Percentiles rank a stretch among this genome's conserved stretches.
Evolutionary conservation across 2,329 filamentous ascomycete genomes (phyloP).

Genomic region (Phaeosphaeriaceae sp.): DNA sequence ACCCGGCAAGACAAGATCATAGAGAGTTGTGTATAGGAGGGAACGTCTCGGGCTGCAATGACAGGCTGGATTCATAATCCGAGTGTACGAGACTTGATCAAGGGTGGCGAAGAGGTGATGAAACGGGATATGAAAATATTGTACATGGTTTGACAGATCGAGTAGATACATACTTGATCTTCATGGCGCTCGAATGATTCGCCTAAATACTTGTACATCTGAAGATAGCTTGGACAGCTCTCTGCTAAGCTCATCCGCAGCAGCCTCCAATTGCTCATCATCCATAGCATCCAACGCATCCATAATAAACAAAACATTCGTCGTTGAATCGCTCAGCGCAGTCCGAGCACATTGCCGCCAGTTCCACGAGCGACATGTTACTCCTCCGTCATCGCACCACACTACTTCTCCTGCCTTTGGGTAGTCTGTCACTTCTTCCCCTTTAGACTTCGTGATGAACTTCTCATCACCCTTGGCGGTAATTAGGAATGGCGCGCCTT

Average conservation of each 20-base stretch:
- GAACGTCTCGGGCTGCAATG: background rate
- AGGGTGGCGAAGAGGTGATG: background rate
- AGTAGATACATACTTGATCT: too few relatives aligned
- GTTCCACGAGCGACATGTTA: conserved; percentile 52
- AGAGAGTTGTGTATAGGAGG: background rate
- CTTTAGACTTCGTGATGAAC: conserved; percentile 42
- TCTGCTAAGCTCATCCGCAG: conserved; percentile 33
- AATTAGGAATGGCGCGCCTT: conserved; percentile 38
- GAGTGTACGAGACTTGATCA: background rate
- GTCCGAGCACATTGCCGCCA: conserved; percentile 50
- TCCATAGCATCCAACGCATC: conserved; percentile 36
- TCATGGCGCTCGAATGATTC: conserved; percentile 3
- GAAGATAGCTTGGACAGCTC: conserved; percentile 23
- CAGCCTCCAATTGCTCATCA: conserved; percentile 30
- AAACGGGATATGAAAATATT: background rate
- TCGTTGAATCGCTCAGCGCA: conserved; percentile 43
- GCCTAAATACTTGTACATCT: conserved; percentile 14
- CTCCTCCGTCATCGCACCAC: conserved; percentile 48
- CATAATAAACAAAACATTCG: conserved; percentile 46
- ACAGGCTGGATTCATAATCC: background rate
- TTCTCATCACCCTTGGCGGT: conserved; percentile 43
- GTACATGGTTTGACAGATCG: background rate
- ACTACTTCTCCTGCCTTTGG: conserved; percentile 46
- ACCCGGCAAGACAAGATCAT: background rate
- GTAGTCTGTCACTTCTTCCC: conserved; percentile 28